Evolutionary conservation across 2,329 filamentous ascomycete genomes (phyloP).

Genomic region (Aspergillus calidoustus): DNA sequence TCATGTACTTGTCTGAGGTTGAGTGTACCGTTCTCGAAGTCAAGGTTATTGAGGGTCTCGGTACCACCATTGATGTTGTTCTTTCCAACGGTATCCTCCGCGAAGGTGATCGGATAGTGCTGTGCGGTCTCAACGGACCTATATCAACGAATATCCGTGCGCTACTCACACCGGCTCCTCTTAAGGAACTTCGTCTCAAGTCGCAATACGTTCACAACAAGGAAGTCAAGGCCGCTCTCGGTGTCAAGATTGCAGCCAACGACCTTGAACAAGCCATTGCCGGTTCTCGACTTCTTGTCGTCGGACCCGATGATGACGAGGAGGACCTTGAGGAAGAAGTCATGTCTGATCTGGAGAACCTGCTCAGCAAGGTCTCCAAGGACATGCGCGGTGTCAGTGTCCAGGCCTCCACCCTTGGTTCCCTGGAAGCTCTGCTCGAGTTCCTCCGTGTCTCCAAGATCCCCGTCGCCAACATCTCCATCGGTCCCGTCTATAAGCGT

Average conservation of each 20-base stretch:
- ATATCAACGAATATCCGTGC: conserved; percentile 96
- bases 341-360: conserved; percentile 87
- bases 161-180: conserved; percentile 85
- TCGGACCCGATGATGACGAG: conserved; percentile 93
- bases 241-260: conserved; percentile 98
- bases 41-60: conserved; percentile 98
- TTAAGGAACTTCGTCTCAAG: conserved; percentile 94
- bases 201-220: conserved; percentile 98
- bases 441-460: conserved; percentile 97
- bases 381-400: conserved; percentile 94
- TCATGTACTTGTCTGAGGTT: conserved; percentile 98
- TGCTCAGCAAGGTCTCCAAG: conserved; percentile 90
- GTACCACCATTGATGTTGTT: conserved; percentile 97
- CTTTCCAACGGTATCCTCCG: conserved; percentile 92
- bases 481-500: conserved; percentile 96
- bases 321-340: conserved; percentile 97
- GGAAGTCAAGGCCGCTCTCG: conserved; percentile 95
- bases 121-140: conserved; percentile 95
- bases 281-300: conserved; percentile 90
- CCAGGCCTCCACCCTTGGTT: conserved; percentile 95
- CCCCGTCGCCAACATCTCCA: conserved; percentile 94
- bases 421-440: conserved; percentile 91
- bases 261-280: conserved; percentile 95
- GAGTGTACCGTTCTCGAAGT: conserved; percentile 98
- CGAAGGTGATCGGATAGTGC: conserved; percentile 91